Percentiles rank a stretch among this genome's conserved stretches.
phyloP scores from a whole-genome alignment of 1,284 basidiomycete genomes.

The Rhodotorula sp. region DNA sequence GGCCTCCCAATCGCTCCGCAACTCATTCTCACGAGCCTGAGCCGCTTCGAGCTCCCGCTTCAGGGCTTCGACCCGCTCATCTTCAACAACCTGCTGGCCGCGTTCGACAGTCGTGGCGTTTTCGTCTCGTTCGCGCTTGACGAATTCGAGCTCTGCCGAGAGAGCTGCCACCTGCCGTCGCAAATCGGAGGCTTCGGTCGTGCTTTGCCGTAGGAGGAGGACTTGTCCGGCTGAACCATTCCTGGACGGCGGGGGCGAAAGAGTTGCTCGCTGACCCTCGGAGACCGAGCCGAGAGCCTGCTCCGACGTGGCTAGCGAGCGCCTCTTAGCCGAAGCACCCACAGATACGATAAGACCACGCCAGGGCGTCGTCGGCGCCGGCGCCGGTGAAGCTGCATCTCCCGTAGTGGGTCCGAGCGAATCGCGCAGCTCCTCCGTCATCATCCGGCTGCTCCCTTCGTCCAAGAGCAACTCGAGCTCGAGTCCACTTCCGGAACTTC shows the following conservation, averaged over 20 bases:
- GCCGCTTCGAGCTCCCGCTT: constrained; percentile 4
- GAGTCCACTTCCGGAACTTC: background rate
- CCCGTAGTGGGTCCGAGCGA: background rate
- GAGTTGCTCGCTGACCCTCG: background rate
- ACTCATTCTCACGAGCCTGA: background rate
- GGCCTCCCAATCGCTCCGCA: constrained; percentile 1
- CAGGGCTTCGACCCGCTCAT: background rate
- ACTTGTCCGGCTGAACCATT: background rate
- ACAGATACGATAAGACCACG: constrained; percentile 6
- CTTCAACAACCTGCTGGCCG: background rate
- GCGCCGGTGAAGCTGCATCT: background rate
- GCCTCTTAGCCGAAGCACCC: background rate
- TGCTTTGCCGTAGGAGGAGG: constrained; percentile 7
- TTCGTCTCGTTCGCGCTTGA: background rate
- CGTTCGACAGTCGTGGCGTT: background rate
- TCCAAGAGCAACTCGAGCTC: constrained; percentile 18
- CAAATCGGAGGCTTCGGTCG: constrained; percentile 2
- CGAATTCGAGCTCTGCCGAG: background rate
- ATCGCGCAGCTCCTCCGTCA: constrained; percentile 13
- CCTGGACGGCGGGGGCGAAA: background rate
- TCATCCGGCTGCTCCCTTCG: constrained; percentile 9
- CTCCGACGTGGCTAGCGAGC: background rate
- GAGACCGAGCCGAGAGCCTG: background rate
- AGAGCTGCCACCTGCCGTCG: constrained; percentile 6
- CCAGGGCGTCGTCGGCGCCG: background rate